These are phyloP conservation scores for Mallotus nudiflorus DNA, from an alignment of 345 rosid genomes.

Conservation along the genomic window DNA sequence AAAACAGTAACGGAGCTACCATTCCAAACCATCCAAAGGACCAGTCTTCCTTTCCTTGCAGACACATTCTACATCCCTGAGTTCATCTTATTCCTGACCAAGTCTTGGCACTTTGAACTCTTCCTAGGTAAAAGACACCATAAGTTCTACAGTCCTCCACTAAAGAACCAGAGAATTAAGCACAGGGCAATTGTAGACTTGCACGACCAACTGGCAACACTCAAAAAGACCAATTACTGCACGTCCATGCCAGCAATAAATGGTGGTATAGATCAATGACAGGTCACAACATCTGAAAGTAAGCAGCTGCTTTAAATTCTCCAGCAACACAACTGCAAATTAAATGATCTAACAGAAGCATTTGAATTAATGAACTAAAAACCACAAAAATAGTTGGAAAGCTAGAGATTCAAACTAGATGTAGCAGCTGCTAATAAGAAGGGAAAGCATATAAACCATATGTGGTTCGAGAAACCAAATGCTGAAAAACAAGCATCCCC, in stretches of 20 bases:
- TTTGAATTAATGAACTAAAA: not conserved
- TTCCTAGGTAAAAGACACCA: not conserved
- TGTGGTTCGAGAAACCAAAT: not conserved
- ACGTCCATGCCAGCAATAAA: not conserved
- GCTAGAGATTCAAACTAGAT: not conserved
- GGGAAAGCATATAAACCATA: not conserved
- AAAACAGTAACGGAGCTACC: not conserved
- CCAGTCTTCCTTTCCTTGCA: not conserved
- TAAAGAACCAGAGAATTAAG: too few species aligned
- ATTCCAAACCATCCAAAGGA: not conserved
- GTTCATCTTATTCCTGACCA: not conserved
- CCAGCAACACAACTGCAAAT: not conserved
- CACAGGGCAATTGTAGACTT: too few species aligned
- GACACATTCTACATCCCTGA: not conserved
- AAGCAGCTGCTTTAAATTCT: too few species aligned
- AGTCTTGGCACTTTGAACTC: not conserved
- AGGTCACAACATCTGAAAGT: not conserved
- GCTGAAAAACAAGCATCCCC: not conserved
- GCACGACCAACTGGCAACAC: not conserved
- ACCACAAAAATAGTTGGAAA: not conserved
- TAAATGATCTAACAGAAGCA: not conserved
- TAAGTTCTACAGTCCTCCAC: not conserved
- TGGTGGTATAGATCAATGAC: not conserved
- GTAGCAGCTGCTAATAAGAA: not conserved
- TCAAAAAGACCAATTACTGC: not conserved